Evolutionary conservation across 192 early-diverging fungal genomes (phyloP).

Genomic region (Mortierella antarctica): DNA sequence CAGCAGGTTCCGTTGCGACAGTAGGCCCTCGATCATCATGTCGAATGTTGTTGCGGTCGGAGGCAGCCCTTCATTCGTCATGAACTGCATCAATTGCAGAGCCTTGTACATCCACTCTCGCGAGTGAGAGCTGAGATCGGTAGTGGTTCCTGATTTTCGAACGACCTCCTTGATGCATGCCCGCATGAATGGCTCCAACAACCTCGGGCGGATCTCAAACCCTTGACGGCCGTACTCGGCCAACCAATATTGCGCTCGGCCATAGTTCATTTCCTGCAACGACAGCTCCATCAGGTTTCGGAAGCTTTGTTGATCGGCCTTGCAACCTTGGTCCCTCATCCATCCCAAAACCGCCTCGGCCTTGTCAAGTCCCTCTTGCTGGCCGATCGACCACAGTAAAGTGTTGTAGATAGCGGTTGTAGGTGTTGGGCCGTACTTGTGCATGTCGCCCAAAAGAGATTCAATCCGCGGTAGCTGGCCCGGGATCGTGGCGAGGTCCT

Average conservation of each 20-base stretch:
- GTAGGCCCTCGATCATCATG: conserved; percentile 25
- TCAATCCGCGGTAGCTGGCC: conserved; percentile 4
- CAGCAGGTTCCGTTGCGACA: conserved; percentile 10
- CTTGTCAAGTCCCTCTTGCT: not conserved
- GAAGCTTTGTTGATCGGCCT: conserved; percentile 30
- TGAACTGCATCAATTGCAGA: conserved; percentile 29
- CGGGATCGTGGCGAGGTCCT: not conserved
- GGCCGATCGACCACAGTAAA: conserved; percentile 15
- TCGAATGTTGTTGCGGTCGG: conserved; percentile 19
- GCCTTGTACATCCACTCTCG: conserved; percentile 42
- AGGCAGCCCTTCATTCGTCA: conserved; percentile 10
- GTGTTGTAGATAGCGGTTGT: conserved; percentile 25
- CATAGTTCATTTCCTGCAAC: conserved; percentile 8
- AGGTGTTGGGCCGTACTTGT: conserved; percentile 18
- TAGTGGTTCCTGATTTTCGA: not conserved
- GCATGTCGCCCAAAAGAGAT: conserved; percentile 2
- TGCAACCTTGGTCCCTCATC: conserved; percentile 11
- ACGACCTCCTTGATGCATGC: conserved; percentile 12
- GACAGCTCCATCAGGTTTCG: conserved; percentile 20
- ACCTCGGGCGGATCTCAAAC: conserved; percentile 17
- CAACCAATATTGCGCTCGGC: conserved; percentile 25
- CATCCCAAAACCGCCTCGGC: conserved; percentile 4
- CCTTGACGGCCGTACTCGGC: conserved; percentile 30
- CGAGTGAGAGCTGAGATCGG: not conserved
- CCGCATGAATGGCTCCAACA: conserved; percentile 37